phyloP scores from a whole-genome alignment of 139 green algal species.

The Haematococcus lacustris region DNA sequence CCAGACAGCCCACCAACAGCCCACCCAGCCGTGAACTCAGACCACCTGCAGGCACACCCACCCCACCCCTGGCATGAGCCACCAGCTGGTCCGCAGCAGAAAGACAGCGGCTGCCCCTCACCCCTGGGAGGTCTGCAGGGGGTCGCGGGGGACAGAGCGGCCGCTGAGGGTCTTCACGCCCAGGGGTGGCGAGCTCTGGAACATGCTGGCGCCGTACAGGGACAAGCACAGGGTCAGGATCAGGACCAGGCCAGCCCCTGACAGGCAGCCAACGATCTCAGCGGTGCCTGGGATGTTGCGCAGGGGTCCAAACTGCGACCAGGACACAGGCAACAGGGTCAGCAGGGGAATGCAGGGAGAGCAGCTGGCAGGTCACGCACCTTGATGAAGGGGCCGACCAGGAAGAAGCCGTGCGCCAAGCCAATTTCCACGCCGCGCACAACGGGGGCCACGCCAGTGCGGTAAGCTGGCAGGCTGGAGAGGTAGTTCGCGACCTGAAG shows the following conservation, averaged over 20 bases:
- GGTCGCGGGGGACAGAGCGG: slow-evolving; percentile 63
- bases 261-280: slow-evolving; percentile 78
- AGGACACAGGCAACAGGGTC: too few species aligned
- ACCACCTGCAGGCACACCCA: slow-evolving; percentile 85
- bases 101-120: too few species aligned
- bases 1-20: slow-evolving; percentile 86
- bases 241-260: slow-evolving; percentile 81
- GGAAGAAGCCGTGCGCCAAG: slow-evolving; percentile 91
- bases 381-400: slow-evolving; percentile 97
- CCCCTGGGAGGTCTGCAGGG: slow-evolving; percentile 69
- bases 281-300: slow-evolving; percentile 71
- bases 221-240: slow-evolving; percentile 87
- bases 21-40: slow-evolving; percentile 82
- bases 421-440: slow-evolving; percentile 96
- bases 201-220: slow-evolving; percentile 85
- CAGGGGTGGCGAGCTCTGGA: slow-evolving; percentile 69
- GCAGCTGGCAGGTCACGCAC: too few species aligned
- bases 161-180: slow-evolving; percentile 93
- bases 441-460: slow-evolving; percentile 85
- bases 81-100: too few species aligned
- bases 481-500: slow-evolving; percentile 90
- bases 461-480: slow-evolving; percentile 94
- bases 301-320: slow-evolving; percentile 76
- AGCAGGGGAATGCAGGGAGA: too few species aligned
- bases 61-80: too few species aligned